Evolutionary conservation across 2,329 filamentous ascomycete genomes (phyloP).

Genomic region (Ophiostoma triangulosporum): DNA sequence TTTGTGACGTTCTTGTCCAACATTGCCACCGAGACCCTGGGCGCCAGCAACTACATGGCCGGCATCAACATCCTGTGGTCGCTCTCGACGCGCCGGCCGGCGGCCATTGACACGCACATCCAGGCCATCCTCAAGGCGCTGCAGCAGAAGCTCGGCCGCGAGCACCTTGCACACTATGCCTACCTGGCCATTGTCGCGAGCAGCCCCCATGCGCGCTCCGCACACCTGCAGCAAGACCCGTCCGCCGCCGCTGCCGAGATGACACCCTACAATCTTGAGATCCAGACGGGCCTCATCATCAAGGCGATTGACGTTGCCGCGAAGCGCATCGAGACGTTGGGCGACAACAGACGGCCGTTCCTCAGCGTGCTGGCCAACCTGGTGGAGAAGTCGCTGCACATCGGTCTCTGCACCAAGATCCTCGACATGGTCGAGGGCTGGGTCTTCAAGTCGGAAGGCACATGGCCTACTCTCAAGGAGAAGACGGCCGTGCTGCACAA

Average conservation of each 20-base stretch:
- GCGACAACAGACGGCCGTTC: constrained; percentile 83
- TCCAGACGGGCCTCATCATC: constrained; percentile 83
- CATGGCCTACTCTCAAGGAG: constrained; percentile 94
- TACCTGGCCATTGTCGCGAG: constrained; percentile 35
- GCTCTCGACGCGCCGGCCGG: constrained; percentile 68
- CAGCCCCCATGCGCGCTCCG: constrained; percentile 25
- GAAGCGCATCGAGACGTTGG: constrained; percentile 80
- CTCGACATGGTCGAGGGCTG: constrained; percentile 86
- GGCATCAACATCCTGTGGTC: constrained; percentile 93
- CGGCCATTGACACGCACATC: constrained; percentile 83
- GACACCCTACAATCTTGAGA: constrained; percentile 65
- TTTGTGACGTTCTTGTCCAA: constrained; percentile 73
- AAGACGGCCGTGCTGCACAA: constrained; percentile 98
- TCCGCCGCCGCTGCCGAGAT: constrained; percentile 42
- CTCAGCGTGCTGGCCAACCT: constrained; percentile 88
- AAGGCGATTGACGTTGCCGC: constrained; percentile 92
- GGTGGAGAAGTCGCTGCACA: constrained; percentile 87
- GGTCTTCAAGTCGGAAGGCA: constrained; percentile 92
- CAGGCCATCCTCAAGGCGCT: constrained; percentile 82
- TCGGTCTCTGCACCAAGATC: constrained; percentile 79
- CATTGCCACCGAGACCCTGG: constrained; percentile 79
- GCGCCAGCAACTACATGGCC: constrained; percentile 66
- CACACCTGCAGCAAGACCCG: constrained; percentile 37
- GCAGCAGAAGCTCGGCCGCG: constrained; percentile 80
- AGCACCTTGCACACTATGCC: constrained; percentile 72